Conservation (phyloP, 768 basidiomycete genomes). For the Mrakia blollopis region DNA sequence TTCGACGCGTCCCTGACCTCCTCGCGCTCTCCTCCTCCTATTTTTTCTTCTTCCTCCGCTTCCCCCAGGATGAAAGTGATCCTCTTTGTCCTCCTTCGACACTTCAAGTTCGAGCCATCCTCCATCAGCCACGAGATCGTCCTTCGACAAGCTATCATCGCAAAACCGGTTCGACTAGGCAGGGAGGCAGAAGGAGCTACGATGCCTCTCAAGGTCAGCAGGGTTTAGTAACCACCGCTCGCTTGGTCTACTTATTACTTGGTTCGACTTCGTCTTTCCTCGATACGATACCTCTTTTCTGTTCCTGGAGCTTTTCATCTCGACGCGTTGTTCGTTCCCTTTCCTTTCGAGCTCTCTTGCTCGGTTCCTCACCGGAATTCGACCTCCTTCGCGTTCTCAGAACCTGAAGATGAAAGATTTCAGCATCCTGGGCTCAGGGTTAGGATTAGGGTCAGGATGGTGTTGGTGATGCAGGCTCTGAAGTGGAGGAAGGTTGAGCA, state of each 20-base stretch:
- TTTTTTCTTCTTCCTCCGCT: neutral
- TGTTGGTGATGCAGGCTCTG: no score
- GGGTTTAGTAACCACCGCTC: neutral
- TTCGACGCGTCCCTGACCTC: neutral
- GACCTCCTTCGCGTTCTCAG: no score
- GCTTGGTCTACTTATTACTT: neutral
- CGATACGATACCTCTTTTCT: no score
- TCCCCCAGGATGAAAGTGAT: neutral
- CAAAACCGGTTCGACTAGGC: neutral
- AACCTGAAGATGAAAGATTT: no score
- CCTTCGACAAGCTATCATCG: neutral
- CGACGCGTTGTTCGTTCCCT: no score
- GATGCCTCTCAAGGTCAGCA: neutral
- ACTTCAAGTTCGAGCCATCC: neutral
- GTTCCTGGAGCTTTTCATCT: no score
- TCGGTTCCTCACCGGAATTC: no score
- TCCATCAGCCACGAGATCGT: neutral
- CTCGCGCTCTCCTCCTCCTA: neutral
- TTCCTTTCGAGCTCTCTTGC: no score
- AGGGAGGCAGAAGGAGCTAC: neutral
- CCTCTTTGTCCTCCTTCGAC: constrained; percentile 3
- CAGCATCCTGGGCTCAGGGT: no score
- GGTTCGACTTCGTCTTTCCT: no score
- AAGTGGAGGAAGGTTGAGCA: no score
- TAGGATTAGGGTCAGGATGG: no score